phyloP scores from a whole-genome alignment of 1,284 basidiomycete genomes.

The Fomitopsis schrenkii region DNA sequence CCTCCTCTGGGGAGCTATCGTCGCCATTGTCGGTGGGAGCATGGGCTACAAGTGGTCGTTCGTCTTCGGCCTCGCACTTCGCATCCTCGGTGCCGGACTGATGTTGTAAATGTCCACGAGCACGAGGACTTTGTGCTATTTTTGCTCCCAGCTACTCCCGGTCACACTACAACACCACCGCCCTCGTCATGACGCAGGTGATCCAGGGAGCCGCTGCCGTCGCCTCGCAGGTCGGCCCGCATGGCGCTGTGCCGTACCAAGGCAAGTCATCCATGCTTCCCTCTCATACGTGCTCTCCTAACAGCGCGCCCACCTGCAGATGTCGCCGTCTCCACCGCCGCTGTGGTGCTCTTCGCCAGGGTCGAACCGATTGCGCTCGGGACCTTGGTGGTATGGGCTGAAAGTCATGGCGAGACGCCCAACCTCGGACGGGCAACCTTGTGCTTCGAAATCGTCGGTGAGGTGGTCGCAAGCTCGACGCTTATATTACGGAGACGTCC shows the following conservation, averaged over 20 bases:
- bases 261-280: not conserved
- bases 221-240: constrained; percentile 70
- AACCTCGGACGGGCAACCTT: no score
- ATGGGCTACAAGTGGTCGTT: constrained; percentile 27
- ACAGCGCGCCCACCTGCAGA: constrained; percentile 34
- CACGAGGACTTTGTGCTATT: not conserved
- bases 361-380: no score
- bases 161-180: constrained; percentile 26
- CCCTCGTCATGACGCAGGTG: constrained; percentile 68
- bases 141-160: not conserved
- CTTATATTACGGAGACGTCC: no score
- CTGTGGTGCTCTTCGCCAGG: constrained; percentile 77
- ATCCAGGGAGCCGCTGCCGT: constrained; percentile 73
- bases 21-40: not conserved
- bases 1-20: not conserved
- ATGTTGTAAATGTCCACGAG: constrained; percentile 54
- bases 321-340: constrained; percentile 78
- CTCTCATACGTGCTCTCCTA: not conserved
- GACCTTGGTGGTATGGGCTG: no score
- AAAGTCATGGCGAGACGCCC: no score
- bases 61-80: constrained; percentile 61
- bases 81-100: constrained; percentile 63
- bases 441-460: no score
- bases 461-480: no score
- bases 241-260: constrained; percentile 69